Evolutionary conservation across 1,284 basidiomycete genomes (phyloP).

Genomic region (Papiliotrema terrestris): DNA sequence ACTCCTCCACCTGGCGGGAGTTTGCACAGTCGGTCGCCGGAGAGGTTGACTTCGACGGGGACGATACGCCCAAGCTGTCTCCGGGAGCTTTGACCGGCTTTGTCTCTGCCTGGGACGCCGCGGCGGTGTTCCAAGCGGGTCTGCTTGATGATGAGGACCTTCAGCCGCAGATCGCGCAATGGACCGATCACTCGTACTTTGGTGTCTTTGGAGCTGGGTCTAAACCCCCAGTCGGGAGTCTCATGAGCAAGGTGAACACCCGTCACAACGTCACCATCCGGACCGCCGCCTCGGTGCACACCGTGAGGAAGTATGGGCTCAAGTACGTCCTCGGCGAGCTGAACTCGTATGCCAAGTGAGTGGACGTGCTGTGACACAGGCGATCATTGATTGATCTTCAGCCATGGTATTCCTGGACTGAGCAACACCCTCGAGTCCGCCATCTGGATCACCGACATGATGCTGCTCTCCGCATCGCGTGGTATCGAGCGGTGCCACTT

Average conservation of each 20-base stretch:
- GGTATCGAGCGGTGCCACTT: slow-evolving; percentile 50
- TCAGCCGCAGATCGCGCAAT: background rate
- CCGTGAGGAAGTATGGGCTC: background rate
- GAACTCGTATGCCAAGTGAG: slow-evolving; percentile 23
- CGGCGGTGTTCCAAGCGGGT: background rate
- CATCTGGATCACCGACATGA: slow-evolving; percentile 65
- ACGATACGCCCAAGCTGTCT: background rate
- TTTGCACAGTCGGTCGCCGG: background rate
- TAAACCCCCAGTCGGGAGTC: background rate
- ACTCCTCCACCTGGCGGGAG: slow-evolving; percentile 2
- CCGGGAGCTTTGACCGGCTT: background rate
- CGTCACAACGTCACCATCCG: slow-evolving; percentile 1
- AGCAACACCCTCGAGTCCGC: slow-evolving; percentile 67
- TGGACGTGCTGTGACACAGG: background rate
- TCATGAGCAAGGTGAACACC: slow-evolving; percentile 1
- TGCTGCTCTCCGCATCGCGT: slow-evolving; percentile 53
- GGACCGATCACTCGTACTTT: slow-evolving; percentile 1
- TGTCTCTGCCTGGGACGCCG: background rate
- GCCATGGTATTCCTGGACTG: slow-evolving; percentile 62
- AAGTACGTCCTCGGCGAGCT: slow-evolving; percentile 24
- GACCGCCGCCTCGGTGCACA: background rate
- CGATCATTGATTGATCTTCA: slow-evolving; percentile 5
- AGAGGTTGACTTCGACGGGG: background rate
- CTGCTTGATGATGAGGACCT: background rate
- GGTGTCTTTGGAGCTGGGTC: background rate